Evolutionary conservation across 1,139 yeast genomes (phyloP), one percentile per base, ranked within the genome.

Genomic region (Zygoascus sp.): DNA sequence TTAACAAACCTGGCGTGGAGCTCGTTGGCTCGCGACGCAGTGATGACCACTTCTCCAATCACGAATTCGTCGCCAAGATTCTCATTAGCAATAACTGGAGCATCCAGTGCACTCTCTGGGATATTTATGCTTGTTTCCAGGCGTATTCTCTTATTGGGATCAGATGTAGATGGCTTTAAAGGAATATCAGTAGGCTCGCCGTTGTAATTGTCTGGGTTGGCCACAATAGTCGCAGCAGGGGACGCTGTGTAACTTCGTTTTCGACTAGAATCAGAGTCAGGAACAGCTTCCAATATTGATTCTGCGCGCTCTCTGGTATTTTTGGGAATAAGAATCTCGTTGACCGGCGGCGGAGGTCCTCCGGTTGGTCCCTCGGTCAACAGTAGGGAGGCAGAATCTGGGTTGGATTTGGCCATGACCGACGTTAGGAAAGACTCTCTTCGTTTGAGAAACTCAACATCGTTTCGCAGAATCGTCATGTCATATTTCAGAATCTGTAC

Each of bases 401-500:
- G 60, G 37, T 50, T 48, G 2, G 58, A 48, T 46, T 56, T 50
- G 8, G 58, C 59, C 2, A 56, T 51, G 2, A 53, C 60, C 1
- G 54, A 46, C 10, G 58, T 59, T 23, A 57, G 49, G 42, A 50
- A 47, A 2, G 56, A 47, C 43, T 62, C 66, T 79, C 95, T 66
- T 55, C 82, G 74, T 32, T 87, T 81, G 27, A 87, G 66, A 67
- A 79, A 75, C 58, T 85, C 92, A 48, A 88, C 83, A 66, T 87
- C 87, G 28, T 85, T 75, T 54, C 84, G 80, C 54, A 89, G 69
- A 54, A 84, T 90, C 58, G 83, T 90, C 15, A 89, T 88, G 58
- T 90, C 97, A 58, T 84, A 86, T 57, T 89, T 77, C 57, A 89
- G 70, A 43, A 83, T 76, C 59, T 88, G 96, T 36, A 89, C 82